These are phyloP conservation scores for Erigeron philadelphicus DNA, from an alignment of 140 eudicot species.

Conservation along the genomic window DNA sequence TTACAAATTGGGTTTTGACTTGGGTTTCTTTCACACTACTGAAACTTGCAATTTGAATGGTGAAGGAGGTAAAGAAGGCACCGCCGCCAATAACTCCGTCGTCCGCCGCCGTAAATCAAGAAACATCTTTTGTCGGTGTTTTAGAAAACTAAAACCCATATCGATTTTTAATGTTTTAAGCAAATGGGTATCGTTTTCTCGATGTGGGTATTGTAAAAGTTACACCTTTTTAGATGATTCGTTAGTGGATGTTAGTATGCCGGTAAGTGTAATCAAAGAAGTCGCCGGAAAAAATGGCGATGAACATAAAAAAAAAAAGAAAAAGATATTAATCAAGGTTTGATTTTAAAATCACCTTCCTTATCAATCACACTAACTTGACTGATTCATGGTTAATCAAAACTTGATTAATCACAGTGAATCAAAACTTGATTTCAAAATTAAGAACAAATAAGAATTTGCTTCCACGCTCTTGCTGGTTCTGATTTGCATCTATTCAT, in stretches of 20 bases:
- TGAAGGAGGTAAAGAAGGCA: too few relatives aligned
- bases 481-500: constrained; percentile 71
- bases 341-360: too few relatives aligned
- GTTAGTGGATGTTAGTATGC: constrained; percentile 12
- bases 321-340: not conserved
- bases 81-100: constrained; percentile 7
- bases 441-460: constrained; percentile 22
- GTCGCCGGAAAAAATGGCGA: constrained; percentile 13
- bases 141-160: constrained; percentile 23
- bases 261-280: not conserved
- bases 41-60: too few relatives aligned
- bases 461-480: constrained; percentile 62
- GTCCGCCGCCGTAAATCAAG: not conserved
- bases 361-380: too few relatives aligned
- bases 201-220: constrained; percentile 43
- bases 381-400: too few relatives aligned
- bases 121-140: constrained; percentile 27
- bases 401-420: constrained; percentile 30
- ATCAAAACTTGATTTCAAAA: not conserved
- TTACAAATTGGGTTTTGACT: too few relatives aligned
- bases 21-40: too few relatives aligned
- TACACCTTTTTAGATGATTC: constrained; percentile 25
- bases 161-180: constrained; percentile 19
- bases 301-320: not conserved
- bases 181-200: constrained; percentile 43